These are phyloP conservation scores for Podospora pseudoanserina DNA, from an alignment of 495 filamentous ascomycete genomes.

Conservation along the genomic window DNA sequence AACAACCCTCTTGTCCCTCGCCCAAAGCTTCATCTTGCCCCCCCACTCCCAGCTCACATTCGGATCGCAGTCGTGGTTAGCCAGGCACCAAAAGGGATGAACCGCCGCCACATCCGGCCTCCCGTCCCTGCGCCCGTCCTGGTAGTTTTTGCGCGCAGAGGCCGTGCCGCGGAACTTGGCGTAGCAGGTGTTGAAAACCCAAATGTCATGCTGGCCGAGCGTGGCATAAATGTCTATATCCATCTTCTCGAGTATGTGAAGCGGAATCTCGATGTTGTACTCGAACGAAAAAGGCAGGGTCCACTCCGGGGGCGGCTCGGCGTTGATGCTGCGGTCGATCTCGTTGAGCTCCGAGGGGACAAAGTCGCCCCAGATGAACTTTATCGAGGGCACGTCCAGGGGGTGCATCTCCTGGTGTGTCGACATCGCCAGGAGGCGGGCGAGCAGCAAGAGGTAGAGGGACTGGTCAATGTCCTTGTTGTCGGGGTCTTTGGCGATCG, in stretches of 20 bases:
- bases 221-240: slow-evolving; percentile 76
- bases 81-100: slow-evolving; percentile 57
- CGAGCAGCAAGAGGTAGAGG: slow-evolving; percentile 74
- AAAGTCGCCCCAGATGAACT: slow-evolving; percentile 91
- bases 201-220: slow-evolving; percentile 67
- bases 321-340: slow-evolving; percentile 46
- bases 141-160: slow-evolving; percentile 67
- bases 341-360: slow-evolving; percentile 47
- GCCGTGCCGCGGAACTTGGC: slow-evolving; percentile 92
- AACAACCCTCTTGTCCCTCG: slow-evolving; percentile 40
- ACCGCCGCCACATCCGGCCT: slow-evolving; percentile 73
- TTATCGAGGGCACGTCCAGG: slow-evolving; percentile 75
- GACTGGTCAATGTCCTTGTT: slow-evolving; percentile 67
- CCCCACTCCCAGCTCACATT: slow-evolving; percentile 95
- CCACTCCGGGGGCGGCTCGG: slow-evolving; percentile 53
- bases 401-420: slow-evolving; percentile 78
- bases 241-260: slow-evolving; percentile 87
- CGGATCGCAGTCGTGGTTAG: slow-evolving; percentile 92
- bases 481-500: slow-evolving; percentile 73
- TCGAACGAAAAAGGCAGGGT: slow-evolving; percentile 88
- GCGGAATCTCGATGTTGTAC: slow-evolving; percentile 74
- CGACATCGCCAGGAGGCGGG: slow-evolving; percentile 80
- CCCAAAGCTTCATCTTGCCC: slow-evolving; percentile 70
- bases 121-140: slow-evolving; percentile 49
- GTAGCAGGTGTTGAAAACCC: slow-evolving; percentile 90